These are phyloP conservation scores for Euphorbia pulcherrima DNA, from an alignment of 345 rosid genomes.

Conservation along the genomic window DNA sequence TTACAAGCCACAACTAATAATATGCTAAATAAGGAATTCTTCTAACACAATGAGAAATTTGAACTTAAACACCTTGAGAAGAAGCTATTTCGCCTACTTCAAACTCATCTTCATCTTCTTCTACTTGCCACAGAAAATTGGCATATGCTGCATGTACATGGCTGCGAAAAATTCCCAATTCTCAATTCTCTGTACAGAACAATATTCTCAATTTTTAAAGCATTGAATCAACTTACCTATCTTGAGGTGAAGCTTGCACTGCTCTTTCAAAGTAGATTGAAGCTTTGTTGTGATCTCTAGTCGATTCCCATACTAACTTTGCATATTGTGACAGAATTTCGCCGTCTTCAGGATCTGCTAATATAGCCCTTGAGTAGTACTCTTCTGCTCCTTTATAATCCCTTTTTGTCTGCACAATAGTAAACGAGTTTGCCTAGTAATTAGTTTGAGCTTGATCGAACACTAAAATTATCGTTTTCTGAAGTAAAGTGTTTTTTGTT, in stretches of 20 bases:
- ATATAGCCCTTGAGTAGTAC: conserved; percentile 46
- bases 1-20: background rate
- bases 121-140: conserved; percentile 53
- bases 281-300: conserved; percentile 40
- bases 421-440: too few species aligned
- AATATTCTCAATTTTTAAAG: background rate
- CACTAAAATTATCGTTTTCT: too few species aligned
- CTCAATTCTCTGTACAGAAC: background rate
- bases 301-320: conserved; percentile 43
- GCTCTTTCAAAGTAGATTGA: conserved; percentile 44
- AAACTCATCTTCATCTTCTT: conserved; percentile 33
- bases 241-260: conserved; percentile 47
- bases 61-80: conserved; percentile 12
- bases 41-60: background rate
- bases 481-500: too few species aligned
- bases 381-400: conserved; percentile 48
- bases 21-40: background rate
- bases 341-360: conserved; percentile 53
- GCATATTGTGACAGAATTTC: conserved; percentile 51
- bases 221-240: conserved; percentile 28
- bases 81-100: conserved; percentile 15
- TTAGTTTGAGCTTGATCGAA: too few species aligned
- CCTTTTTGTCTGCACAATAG: conserved; percentile 39
- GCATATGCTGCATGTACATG: conserved; percentile 67
- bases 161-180: conserved; percentile 25